Evolutionary conservation across 2,329 filamentous ascomycete species (phyloP), one percentile per base, ranked within the genome.

Genomic region (Raffaelea albimanens): DNA sequence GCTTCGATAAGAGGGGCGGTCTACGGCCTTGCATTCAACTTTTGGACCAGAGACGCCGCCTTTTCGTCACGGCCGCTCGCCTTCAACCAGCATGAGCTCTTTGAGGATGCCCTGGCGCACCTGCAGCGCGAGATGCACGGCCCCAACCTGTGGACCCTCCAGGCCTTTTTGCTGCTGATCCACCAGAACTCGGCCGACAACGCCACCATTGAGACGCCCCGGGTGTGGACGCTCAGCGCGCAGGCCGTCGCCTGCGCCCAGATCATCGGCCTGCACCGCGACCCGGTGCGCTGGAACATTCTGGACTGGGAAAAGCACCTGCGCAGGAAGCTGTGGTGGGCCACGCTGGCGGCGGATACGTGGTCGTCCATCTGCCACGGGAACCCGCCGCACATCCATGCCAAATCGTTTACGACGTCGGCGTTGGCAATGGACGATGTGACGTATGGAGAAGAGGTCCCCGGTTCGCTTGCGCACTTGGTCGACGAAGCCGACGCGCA

Each of bases 281-380:
- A 72, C 18, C 63, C 68, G 0, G 55, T 56, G 3, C 48, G 56
- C 8, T 73, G 70, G 70, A 65, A 62, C 36, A 60, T 73, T 34
- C 60, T 64, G 1, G 44, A 53, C 0, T 68, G 67, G 59, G 70
- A 73, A 53, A 69, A 69, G 57, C 62, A 57, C 22, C 39, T 71
- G 20, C 61, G 68, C 7, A 67, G 59, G 50, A 70, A 68, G 53
- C 53, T 73, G 4, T 73, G 69, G 69, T 73, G 69, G 69, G 66
- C 65, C 0, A 62, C 63, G 0, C 69, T 65, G 40, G 53, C 63
- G 4, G 60, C 63, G 1, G 70, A 73, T 47, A 63, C 63, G 23
- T 73, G 70, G 70, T 66, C 69, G 2, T 62, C 68, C 2, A 60
- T 71, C 23, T 67, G 65, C 34, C 69, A 72, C 48, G 70, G 70